Percentiles rank a stretch among this genome's conserved stretches.
These are phyloP conservation scores for Orychophragmus violaceus DNA, from an alignment of 345 rosid genomes.

Conservation along the genomic window DNA sequence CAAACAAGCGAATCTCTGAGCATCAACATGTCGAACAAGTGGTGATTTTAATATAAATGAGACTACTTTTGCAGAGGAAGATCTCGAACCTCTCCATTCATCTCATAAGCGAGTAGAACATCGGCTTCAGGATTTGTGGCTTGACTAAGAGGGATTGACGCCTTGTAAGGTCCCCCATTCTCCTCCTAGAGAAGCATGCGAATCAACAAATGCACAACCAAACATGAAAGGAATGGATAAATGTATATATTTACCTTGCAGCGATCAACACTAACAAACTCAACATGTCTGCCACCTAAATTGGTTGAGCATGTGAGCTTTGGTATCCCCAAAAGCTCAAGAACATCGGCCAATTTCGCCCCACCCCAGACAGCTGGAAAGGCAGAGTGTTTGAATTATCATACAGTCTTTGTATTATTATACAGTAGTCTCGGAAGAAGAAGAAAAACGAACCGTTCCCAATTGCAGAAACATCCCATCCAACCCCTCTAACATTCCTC, in stretches of 20 bases:
- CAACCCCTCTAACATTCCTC: constrained; percentile 80
- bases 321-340: constrained; percentile 71
- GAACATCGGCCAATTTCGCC: constrained; percentile 76
- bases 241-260: constrained; percentile 58
- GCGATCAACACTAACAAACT: constrained; percentile 90
- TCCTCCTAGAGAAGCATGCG: constrained; percentile 60
- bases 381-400: background rate
- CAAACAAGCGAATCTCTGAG: background rate
- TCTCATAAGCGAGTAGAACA: constrained; percentile 94
- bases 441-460: constrained; percentile 68
- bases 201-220: background rate
- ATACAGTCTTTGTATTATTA: background rate
- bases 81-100: constrained; percentile 78
- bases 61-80: background rate
- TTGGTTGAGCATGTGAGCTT: constrained; percentile 46
- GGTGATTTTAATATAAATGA: background rate
- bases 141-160: constrained; percentile 80
- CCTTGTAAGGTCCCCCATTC: constrained; percentile 98
- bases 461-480: constrained; percentile 91
- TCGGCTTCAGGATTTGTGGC: constrained; percentile 91
- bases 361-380: constrained; percentile 82
- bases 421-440: background rate
- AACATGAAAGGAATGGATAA: background rate
- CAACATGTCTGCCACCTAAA: constrained; percentile 81
- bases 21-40: background rate